Evolutionary conservation across 352 stramenopile genomes (phyloP).

Genomic region (Phytophthora hybrid): DNA sequence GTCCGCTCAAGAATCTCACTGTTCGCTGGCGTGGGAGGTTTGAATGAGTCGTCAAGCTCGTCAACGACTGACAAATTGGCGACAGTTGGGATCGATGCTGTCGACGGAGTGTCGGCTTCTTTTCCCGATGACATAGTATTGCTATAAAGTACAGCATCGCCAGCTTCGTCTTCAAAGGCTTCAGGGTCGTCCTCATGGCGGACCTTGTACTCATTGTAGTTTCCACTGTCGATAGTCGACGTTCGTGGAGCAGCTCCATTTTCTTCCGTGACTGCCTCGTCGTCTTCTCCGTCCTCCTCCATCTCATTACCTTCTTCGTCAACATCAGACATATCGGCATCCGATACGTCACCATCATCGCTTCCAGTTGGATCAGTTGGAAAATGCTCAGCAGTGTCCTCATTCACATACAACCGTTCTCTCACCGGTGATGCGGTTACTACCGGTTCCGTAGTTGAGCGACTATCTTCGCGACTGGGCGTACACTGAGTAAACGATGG

Average conservation of each 20-base stretch:
- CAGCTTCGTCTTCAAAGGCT: slow-evolving; percentile 25
- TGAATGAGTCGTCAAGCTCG: neutral
- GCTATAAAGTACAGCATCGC: slow-evolving; percentile 12
- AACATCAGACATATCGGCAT: slow-evolving; percentile 28
- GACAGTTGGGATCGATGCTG: neutral
- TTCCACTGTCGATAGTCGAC: slow-evolving; percentile 66
- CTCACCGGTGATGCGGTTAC: neutral
- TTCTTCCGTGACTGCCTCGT: slow-evolving; percentile 17
- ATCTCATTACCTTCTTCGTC: slow-evolving; percentile 28
- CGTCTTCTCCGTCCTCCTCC: slow-evolving; percentile 26
- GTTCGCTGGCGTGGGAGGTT: slow-evolving; percentile 13
- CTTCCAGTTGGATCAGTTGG: slow-evolving; percentile 16
- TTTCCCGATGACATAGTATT: neutral
- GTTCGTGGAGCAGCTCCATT: slow-evolving; percentile 14
- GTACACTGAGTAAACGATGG: neutral
- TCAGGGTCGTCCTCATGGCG: slow-evolving; percentile 35
- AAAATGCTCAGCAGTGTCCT: slow-evolving; percentile 3
- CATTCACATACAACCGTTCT: neutral
- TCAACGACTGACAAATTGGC: slow-evolving; percentile 1
- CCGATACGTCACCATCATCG: slow-evolving; percentile 22
- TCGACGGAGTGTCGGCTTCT: neutral
- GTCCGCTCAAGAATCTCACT: slow-evolving; percentile 35
- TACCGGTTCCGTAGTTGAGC: neutral
- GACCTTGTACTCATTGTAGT: slow-evolving; percentile 53
- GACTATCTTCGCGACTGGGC: neutral